Base-by-base conservation (phyloP, 106 monocot species). In the Platanthera zijinensis region DNA sequence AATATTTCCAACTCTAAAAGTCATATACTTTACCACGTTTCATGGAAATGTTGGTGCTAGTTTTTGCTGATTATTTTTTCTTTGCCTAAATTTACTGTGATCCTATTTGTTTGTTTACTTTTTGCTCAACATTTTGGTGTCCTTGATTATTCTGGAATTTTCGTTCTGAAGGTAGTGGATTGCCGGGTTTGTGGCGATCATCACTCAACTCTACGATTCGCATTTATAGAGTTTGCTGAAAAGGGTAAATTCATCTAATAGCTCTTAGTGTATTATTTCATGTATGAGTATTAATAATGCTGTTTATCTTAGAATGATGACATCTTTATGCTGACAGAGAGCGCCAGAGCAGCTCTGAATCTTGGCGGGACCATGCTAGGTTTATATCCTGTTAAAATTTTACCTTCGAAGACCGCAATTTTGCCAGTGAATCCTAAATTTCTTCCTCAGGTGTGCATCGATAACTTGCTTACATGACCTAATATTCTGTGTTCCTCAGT, bases 371-470 rank as follows among this genome's bases (percentile, higher is more conserved):
- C 85, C 8, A 68, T 89, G 74, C 81, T 92, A 15, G 89, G 86
- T 50, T 86, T 63, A 52, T 85, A 87, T 73, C 89, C 88, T 50
- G 67, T 92, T 52, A 83, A 62, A 72, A 84, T 92, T 6, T 75
- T 89, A n/a, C 92, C 89, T 71, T 92, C 92, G 79, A 92, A 87
- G 79, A 89, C 92, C 76, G 86, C 89, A 10, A 92, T 92, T 52
- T 77, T 87, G 72, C 92, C 92, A 10, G 89, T 92, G 50, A 92
- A 92, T 83, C 92, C 92, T 28, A 81, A 77, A 76, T 92, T 84
- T 78, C 89, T 92, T 77, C 92, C 92, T 12, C 75, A 74, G 88
- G 91, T 92, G 49, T n/a, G 73, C 73, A 21, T 8, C 51, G 5
- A 56, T 11, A 74, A n/a, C 10, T 5, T 75, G 51, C 17, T 69